Percentiles rank a stretch among this genome's conserved stretches.
Evolutionary conservation across 169 alveolate species (phyloP).

Genomic region (Plasmodium chabaudi): DNA sequence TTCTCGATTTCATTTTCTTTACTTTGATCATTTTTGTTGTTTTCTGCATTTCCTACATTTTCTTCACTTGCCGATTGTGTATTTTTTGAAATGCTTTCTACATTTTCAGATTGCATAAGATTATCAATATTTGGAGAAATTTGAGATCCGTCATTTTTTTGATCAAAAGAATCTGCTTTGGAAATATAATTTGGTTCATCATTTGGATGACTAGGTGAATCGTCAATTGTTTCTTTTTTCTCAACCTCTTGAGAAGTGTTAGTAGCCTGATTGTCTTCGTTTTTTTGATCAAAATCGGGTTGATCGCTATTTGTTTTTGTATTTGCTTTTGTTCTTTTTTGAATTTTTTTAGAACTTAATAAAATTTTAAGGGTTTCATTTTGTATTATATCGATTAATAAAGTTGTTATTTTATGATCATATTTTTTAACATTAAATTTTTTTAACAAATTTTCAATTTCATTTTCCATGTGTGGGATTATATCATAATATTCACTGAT

Average conservation of each 20-base stretch:
- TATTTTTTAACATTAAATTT: constrained; percentile 48
- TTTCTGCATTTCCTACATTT: neutral
- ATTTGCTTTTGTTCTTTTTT: neutral
- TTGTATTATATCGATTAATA: constrained; percentile 71
- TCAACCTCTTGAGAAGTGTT: neutral
- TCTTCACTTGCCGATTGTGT: neutral
- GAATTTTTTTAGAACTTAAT: constrained; percentile 40
- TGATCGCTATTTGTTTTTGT: constrained; percentile 9
- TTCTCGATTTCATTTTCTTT: neutral
- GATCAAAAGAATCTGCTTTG: neutral
- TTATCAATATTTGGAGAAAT: too few species aligned
- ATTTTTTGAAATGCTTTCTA: neutral
- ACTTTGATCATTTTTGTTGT: neutral
- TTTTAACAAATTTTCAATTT: constrained; percentile 68
- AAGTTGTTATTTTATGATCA: constrained; percentile 69
- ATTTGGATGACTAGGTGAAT: neutral
- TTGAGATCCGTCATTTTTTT: too few species aligned
- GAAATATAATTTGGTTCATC: neutral
- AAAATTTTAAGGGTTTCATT: constrained; percentile 62
- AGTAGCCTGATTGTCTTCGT: too few species aligned
- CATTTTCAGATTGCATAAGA: neutral
- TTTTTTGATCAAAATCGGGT: neutral
- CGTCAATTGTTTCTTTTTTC: neutral
- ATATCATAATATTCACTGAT: constrained; percentile 13
- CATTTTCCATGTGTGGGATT: constrained; percentile 54